Evolutionary conservation across 441 rosid genomes (phyloP).

Genomic region (Flueggea neowawraea): DNA sequence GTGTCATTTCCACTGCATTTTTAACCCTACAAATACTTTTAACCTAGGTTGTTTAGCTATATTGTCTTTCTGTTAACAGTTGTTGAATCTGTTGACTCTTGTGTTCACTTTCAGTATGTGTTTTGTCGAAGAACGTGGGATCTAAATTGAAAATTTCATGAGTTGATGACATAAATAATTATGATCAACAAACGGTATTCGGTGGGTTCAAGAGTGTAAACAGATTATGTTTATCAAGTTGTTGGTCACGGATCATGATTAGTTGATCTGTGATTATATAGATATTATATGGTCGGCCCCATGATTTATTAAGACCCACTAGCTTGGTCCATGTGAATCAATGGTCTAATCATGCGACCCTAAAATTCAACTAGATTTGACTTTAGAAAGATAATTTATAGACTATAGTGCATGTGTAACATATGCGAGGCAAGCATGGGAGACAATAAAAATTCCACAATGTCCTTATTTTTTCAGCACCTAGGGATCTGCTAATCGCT

Average conservation of each 20-base stretch:
- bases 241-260: conserved; percentile 27
- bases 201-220: too few species aligned
- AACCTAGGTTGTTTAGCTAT: too few species aligned
- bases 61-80: too few species aligned
- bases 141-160: too few species aligned
- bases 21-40: too few species aligned
- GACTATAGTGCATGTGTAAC: conserved; percentile 7
- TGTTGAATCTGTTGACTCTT: too few species aligned
- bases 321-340: conserved; percentile 13
- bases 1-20: too few species aligned
- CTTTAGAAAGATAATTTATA: neutral
- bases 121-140: too few species aligned
- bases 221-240: conserved; percentile 10
- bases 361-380: conserved; percentile 26
- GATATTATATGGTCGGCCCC: conserved; percentile 20
- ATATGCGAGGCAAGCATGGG: neutral
- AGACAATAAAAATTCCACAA: conserved; percentile 1
- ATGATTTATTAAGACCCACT: too few species aligned
- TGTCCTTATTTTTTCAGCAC: neutral
- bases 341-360: conserved; percentile 8
- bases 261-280: conserved; percentile 39
- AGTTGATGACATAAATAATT: too few species aligned
- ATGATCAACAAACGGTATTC: too few species aligned
- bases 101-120: too few species aligned
- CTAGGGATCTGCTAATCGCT: conserved; percentile 14